phyloP scores from a whole-genome alignment of 306 rosid species.

The Prunus padus region DNA sequence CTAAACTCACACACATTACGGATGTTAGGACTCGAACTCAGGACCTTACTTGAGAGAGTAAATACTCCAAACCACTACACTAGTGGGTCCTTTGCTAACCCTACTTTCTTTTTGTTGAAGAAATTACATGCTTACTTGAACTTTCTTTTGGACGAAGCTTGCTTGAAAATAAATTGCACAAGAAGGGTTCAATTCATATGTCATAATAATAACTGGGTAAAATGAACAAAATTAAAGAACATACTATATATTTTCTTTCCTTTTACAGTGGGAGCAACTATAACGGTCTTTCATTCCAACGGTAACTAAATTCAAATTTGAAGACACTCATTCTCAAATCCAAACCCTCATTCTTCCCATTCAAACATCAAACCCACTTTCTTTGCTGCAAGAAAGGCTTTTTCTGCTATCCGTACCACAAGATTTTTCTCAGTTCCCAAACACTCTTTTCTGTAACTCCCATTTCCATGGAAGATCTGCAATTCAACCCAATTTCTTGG shows the following conservation, averaged over 20 bases:
- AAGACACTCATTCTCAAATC: background rate
- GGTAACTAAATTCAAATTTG: conserved; percentile 19
- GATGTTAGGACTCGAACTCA: no score
- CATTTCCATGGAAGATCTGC: conserved; percentile 43
- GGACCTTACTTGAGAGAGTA: no score
- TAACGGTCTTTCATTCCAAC: conserved; percentile 11
- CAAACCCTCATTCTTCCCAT: background rate
- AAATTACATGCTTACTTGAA: no score
- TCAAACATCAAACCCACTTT: conserved; percentile 13
- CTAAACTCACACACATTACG: no score
- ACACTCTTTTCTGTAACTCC: background rate
- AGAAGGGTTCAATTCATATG: no score
- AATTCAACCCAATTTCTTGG: conserved; percentile 29
- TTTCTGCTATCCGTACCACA: conserved; percentile 1
- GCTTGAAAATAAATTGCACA: no score
- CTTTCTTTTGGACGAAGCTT: no score
- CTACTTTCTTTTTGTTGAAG: no score
- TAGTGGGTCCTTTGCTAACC: no score
- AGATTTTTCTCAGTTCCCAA: conserved; percentile 18
- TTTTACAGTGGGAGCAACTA: background rate
- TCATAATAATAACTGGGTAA: no score
- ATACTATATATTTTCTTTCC: background rate
- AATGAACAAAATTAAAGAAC: no score
- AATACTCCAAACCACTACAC: no score
- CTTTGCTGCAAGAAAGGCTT: conserved; percentile 24